Evolutionary conservation across 257 asterid genomes (phyloP), one percentile per base, ranked within the genome.

Genomic region (Mitragyna speciosa): DNA sequence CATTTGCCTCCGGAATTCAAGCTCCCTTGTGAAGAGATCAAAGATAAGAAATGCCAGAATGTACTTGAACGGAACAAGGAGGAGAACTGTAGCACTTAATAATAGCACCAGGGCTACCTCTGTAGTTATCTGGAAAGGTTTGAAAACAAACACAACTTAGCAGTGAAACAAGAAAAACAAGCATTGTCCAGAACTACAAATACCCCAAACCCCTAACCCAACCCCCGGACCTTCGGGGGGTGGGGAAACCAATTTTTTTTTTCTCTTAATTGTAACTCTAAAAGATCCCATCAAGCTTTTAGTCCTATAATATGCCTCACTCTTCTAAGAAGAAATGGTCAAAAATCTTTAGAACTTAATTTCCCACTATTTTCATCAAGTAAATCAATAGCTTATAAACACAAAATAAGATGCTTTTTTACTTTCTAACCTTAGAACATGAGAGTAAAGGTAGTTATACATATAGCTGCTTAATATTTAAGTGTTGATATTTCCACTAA

Each of bases 21-120:
- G 97, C 89, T 96, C 97, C 85, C 94, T 87, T 22, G 99, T 96
- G 86, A 96, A 96, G 81, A 91, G 86, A 88, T 96, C 99, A 41
- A 90, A 84, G 8, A 89, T 85, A 31, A 90, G 64, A 76, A 85
- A 91, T 28, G 95, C 91, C 28, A 89, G 85, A 71, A 92, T 72
- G 85, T 91, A 94, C 81, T 90, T 96, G 88, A 96, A 96, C 2
- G 97, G 98, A 58, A 96, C 88, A 54, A 96, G 77, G 0, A 94
- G 89, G 28, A 94, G 94, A 75, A 80, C 39, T 19, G 89, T 84
- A 12, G 97, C 85, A 71, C 97, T 87, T 33, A 94, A 69, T 45
- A 94, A 86, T 14, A 96, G 86, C 47, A 84, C 87, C 85, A 94
- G 87, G 45, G 99, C 97, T 12, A 94, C 90, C 84, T 96, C 99